Conservation (phyloP, 805 yeast genomes). For the Metschnikowia borealis region DNA sequence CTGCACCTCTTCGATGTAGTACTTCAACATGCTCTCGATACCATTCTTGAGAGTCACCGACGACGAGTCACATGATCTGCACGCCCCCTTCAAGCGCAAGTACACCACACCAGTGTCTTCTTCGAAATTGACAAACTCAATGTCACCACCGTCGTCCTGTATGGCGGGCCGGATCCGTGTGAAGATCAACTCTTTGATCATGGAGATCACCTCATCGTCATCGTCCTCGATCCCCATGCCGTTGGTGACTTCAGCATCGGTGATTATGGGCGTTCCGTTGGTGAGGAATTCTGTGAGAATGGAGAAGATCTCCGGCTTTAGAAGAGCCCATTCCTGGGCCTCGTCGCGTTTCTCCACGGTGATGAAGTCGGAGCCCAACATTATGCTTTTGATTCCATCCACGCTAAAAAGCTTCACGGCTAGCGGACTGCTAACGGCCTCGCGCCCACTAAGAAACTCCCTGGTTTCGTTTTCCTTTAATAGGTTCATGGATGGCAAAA, state of each 20-base stretch:
- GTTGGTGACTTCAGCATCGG: constrained; percentile 22
- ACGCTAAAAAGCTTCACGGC: constrained; percentile 71
- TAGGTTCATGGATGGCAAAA: constrained; percentile 70
- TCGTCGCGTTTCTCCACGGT: constrained; percentile 63
- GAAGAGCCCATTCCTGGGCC: constrained; percentile 53
- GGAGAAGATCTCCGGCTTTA: constrained; percentile 65
- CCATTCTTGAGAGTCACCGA: constrained; percentile 66
- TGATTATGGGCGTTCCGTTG: constrained; percentile 52
- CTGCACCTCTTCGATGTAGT: constrained; percentile 65
- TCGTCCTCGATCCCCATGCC: constrained; percentile 51
- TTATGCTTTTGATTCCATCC: constrained; percentile 71
- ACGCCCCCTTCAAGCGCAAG: constrained; percentile 62
- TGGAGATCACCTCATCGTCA: constrained; percentile 62
- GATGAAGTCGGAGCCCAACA: constrained; percentile 81
- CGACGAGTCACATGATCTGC: constrained; percentile 67
- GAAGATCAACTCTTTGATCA: constrained; percentile 66
- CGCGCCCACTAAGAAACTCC: constrained; percentile 72
- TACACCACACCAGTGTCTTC: constrained; percentile 56
- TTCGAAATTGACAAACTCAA: constrained; percentile 56
- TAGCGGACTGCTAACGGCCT: constrained; percentile 70
- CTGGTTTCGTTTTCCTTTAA: constrained; percentile 56
- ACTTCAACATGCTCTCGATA: constrained; percentile 66
- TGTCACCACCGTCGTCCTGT: constrained; percentile 75
- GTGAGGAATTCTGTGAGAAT: constrained; percentile 53
- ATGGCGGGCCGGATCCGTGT: constrained; percentile 71